Evolutionary conservation across 1,284 basidiomycete species (phyloP).

Genomic region (Boletus semigastroideus): DNA sequence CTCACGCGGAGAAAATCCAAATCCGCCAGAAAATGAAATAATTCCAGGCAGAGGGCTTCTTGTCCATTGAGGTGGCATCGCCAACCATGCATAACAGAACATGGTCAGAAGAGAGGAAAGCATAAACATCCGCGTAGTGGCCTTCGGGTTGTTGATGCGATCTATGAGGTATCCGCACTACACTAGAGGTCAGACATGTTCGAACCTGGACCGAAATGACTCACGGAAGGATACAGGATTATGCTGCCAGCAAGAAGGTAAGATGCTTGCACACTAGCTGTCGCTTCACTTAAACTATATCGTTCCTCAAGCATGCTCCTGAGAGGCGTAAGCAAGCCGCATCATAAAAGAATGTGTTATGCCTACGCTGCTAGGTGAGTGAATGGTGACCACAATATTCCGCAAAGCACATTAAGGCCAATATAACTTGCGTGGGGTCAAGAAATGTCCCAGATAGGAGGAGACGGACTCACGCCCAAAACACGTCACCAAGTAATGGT

Average conservation of each 20-base stretch:
- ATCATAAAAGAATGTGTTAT: neutral
- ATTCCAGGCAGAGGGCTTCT: constrained; percentile 62
- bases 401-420: constrained; percentile 69
- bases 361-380: constrained; percentile 72
- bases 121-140: constrained; percentile 58
- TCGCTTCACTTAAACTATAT: constrained; percentile 58
- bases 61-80: constrained; percentile 56
- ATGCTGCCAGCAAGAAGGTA: constrained; percentile 75
- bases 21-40: constrained; percentile 61
- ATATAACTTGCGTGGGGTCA: constrained; percentile 53
- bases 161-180: constrained; percentile 67
- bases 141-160: constrained; percentile 51
- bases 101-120: constrained; percentile 65
- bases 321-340: constrained; percentile 9
- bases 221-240: constrained; percentile 70
- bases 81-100: constrained; percentile 65
- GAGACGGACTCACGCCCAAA: constrained; percentile 63
- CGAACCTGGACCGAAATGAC: constrained; percentile 2
- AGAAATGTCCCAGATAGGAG: neutral
- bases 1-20: constrained; percentile 72
- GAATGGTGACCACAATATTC: constrained; percentile 79
- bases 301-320: constrained; percentile 77
- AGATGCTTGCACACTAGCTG: constrained; percentile 65
- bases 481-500: constrained; percentile 70
- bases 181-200: constrained; percentile 1